These are phyloP conservation scores for Schizophyllum commune DNA, from an alignment of 1,284 basidiomycete species.

Conservation along the genomic window DNA sequence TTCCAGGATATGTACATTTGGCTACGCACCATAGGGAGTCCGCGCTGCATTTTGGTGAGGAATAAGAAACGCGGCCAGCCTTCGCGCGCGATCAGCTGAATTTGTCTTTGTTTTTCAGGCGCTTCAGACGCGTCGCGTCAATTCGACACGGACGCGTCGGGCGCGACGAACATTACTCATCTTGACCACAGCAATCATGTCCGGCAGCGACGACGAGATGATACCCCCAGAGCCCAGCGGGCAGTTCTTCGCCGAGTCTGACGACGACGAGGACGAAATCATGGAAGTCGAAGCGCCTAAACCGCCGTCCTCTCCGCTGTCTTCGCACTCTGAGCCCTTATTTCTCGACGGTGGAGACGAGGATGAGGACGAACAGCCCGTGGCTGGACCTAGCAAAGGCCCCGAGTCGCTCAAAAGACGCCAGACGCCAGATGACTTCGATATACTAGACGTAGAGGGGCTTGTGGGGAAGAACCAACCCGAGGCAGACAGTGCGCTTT, in stretches of 20 bases:
- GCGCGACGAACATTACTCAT: background rate
- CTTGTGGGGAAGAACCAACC: conserved; percentile 18
- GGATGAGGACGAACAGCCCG: conserved; percentile 27
- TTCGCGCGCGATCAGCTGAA: background rate
- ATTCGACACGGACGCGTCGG: background rate
- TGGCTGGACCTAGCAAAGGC: background rate
- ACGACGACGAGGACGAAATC: conserved; percentile 29
- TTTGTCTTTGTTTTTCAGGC: background rate
- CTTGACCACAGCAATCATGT: conserved; percentile 15
- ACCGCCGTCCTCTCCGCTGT: conserved; percentile 17
- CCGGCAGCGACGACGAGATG: conserved; percentile 17
- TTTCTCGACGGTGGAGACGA: conserved; percentile 58
- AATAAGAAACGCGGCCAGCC: background rate
- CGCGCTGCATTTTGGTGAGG: conserved; percentile 55
- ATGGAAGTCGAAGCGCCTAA: conserved; percentile 13
- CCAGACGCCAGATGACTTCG: conserved; percentile 10
- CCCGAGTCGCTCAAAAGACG: background rate
- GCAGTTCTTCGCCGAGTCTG: conserved; percentile 42
- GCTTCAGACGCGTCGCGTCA: background rate
- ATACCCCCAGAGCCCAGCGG: conserved; percentile 20
- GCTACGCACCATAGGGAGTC: conserved; percentile 54
- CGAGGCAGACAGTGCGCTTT: background rate
- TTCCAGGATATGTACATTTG: conserved; percentile 1
- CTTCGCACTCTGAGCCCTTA: conserved; percentile 27
- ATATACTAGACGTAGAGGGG: conserved; percentile 16